phyloP scores from a whole-genome alignment of 2,329 filamentous ascomycete genomes.

The Orbilia ellipsospora region DNA sequence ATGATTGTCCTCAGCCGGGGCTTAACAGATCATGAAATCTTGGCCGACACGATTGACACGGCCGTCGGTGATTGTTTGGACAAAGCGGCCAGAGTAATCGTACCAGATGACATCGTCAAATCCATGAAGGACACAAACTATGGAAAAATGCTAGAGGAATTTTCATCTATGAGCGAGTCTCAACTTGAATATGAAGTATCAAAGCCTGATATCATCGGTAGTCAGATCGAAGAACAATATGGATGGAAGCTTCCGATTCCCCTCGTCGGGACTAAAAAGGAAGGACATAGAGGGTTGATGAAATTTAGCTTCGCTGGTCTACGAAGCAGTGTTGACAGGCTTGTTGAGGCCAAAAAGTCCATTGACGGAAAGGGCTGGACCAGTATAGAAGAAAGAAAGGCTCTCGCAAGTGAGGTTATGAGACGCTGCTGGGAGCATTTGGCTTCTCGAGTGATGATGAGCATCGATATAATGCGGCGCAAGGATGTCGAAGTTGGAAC shows the following conservation, averaged over 20 bases:
- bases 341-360: constrained; percentile 64
- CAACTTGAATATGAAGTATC: constrained; percentile 22
- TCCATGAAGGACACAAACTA: constrained; percentile 74
- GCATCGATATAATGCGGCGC: constrained; percentile 66
- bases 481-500: constrained; percentile 65
- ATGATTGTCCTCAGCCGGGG: constrained; percentile 80
- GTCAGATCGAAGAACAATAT: constrained; percentile 64
- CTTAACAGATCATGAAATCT: constrained; percentile 75
- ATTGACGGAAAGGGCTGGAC: constrained; percentile 64
- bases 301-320: constrained; percentile 81
- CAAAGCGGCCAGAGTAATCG: constrained; percentile 80
- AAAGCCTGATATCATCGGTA: constrained; percentile 27
- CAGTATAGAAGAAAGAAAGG: constrained; percentile 69
- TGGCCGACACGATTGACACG: constrained; percentile 80
- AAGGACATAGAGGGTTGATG: constrained; percentile 64
- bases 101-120: constrained; percentile 72
- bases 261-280: constrained; percentile 67
- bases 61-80: constrained; percentile 92
- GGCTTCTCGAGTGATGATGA: constrained; percentile 77
- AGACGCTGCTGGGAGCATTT: constrained; percentile 88
- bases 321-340: constrained; percentile 72
- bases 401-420: constrained; percentile 79
- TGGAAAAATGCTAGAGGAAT: constrained; percentile 80
- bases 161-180: constrained; percentile 73
- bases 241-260: constrained; percentile 78